phyloP scores from a whole-genome alignment of 768 basidiomycete species.

The Suillus occidentalis region DNA sequence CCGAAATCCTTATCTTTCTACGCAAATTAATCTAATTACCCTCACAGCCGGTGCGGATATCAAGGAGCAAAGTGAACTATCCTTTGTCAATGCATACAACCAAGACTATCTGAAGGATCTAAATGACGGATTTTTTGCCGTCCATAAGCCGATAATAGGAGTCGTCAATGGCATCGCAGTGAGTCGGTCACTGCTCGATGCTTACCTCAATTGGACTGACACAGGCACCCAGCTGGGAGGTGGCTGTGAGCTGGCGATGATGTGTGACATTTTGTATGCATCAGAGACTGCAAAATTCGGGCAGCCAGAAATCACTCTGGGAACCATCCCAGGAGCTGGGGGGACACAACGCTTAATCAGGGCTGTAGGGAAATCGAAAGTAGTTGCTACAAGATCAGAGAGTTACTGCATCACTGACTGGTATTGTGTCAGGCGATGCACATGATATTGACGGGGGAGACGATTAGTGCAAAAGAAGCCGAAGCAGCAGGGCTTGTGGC shows the following conservation, averaged over 20 bases:
- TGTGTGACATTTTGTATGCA: conserved; percentile 93
- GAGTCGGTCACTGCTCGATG: conserved; percentile 26
- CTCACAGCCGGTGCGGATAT: conserved; percentile 89
- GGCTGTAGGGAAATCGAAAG: conserved; percentile 77
- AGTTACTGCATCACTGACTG: neutral
- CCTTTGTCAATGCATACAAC: conserved; percentile 48
- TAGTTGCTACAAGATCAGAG: conserved; percentile 8
- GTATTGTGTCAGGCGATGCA: conserved; percentile 46
- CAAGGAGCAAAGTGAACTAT: conserved; percentile 95
- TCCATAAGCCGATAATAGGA: conserved; percentile 89
- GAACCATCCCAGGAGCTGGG: conserved; percentile 91
- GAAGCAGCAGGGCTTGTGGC: conserved; percentile 48
- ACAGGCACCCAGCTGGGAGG: conserved; percentile 75
- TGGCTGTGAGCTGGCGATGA: conserved; percentile 93
- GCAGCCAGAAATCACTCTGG: conserved; percentile 94
- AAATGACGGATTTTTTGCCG: conserved; percentile 44
- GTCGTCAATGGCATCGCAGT: conserved; percentile 93
- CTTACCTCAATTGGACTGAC: neutral
- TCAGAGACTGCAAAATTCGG: conserved; percentile 88
- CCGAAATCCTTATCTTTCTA: neutral
- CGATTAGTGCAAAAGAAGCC: conserved; percentile 46
- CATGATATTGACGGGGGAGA: conserved; percentile 51
- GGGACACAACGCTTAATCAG: conserved; percentile 89
- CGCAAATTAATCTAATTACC: neutral
- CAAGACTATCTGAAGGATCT: conserved; percentile 43